Base-by-base conservation (phyloP, 129 eudicot species). In the Flaveria robusta region DNA sequence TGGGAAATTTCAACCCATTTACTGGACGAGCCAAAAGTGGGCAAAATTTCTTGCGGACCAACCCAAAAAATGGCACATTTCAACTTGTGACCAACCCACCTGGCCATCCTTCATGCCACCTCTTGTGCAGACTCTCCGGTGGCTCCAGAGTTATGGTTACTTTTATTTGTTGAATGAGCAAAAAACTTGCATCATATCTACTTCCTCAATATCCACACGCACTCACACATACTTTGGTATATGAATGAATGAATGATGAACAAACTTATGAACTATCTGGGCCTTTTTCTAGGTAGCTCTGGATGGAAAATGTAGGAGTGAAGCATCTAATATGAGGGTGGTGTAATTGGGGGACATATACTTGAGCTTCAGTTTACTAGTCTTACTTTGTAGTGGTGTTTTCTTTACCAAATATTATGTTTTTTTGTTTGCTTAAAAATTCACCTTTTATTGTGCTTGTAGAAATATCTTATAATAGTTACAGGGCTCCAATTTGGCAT, bases 361-460 rank as follows among this genome's bases (percentile, higher is more conserved):
- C 67, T 63, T 63, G 68, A 62, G 68, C 42, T 63, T 63, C 68
- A 63, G 68, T 63, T 63, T 63, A 14, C 31, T 63, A 63, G 68
- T 29, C 23, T 60, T 60, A 12, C 66, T 29, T 63, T 29, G 13
- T 63, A 63, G 68, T 63, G 45, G 41, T 60, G 67, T 31, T 63
- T 63, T 34, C 39, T 34, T 63, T 29, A 63, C 68, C 68, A 29
- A 63, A 7, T 55, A 14, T 58, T 58, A 3, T 63, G 29, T 63
- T 63, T 27, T 3, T 63, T 27, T 63, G 6, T 2, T 29, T 14
- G 9, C 43, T 75, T 34, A 7, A 24, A 24, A 68, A 9, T 64
- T 51, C 67, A 43, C 42, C 31, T 59, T 74, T 78, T 79, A 50
- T 50, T 83, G 79, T 82, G 87, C 74, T 74, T 81, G 84, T 85